Evolutionary conservation across 2,329 filamentous ascomycete genomes (phyloP).

Genomic region (Anthostomella pinea): DNA sequence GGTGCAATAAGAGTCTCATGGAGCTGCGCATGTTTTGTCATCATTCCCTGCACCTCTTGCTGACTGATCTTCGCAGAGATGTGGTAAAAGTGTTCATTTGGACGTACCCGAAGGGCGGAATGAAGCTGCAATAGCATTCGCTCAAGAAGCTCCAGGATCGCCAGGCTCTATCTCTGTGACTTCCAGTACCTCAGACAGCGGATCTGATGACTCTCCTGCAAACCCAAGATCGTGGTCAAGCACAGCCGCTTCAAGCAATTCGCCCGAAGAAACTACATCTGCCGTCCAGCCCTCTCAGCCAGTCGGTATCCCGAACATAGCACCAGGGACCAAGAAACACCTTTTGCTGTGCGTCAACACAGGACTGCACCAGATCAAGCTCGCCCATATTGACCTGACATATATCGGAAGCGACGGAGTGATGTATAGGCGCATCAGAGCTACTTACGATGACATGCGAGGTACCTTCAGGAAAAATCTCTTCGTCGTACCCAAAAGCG

Average conservation of each 20-base stretch:
- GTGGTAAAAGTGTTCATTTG: slow-evolving; percentile 5
- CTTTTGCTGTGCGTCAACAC: slow-evolving; percentile 22
- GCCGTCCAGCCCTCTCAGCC: neutral
- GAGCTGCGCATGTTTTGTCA: slow-evolving; percentile 4
- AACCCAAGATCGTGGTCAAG: neutral
- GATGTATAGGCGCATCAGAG: slow-evolving; percentile 10
- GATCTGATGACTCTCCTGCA: neutral
- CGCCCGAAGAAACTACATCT: neutral
- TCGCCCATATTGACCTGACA: slow-evolving; percentile 17
- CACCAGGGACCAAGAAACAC: slow-evolving; percentile 12
- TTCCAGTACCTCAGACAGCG: neutral
- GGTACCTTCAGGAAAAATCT: slow-evolving; percentile 3
- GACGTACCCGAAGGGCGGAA: neutral
- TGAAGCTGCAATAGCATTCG: slow-evolving; percentile 3
- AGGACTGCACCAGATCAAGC: slow-evolving; percentile 2
- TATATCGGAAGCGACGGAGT: slow-evolving; percentile 7
- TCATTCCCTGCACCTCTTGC: no score
- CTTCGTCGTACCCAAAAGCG: slow-evolving; percentile 13
- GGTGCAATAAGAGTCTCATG: slow-evolving; percentile 6
- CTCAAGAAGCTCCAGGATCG: slow-evolving; percentile 6
- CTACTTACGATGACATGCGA: slow-evolving; percentile 9
- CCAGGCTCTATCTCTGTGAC: neutral
- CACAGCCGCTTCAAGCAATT: neutral
- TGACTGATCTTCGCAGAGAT: slow-evolving; percentile 3
- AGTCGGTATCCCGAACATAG: slow-evolving; percentile 1